Base-by-base conservation (phyloP, 108 stramenopile species). In the Pseudonitzschia pungens region DNA sequence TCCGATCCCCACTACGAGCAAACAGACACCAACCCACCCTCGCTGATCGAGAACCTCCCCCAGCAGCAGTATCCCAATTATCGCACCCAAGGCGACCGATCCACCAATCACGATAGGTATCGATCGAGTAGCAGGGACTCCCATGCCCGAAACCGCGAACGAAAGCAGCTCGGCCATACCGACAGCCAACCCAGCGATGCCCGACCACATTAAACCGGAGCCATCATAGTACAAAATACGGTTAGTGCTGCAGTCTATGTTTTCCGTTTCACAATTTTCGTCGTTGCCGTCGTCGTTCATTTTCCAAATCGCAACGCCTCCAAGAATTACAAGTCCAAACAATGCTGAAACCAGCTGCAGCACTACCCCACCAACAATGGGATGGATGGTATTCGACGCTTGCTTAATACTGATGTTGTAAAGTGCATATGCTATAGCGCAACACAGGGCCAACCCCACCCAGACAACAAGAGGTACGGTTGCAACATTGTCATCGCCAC, bases 401-500 rank as follows among this genome's bases (percentile, higher is more conserved):
- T 89, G 84, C 54, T 89, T 89, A 70, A 89, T 89, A 65, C 83
- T 86, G 32, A 89, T 86, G 63, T 89, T 89, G 81, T 89, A 89
- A 14, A 89, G 71, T 22, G 89, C 89, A 66, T 89, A 89, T 0
- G 83, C 68, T 42, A 81, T 20, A 14, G 89, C 89, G 78, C 89
- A 89, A 21, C 75, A 44, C 11, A 89, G 68, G 43, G 89, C 86
- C 2, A 83, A 83, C 12, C 68, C 51, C 16, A 89, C 80, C 89
- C 89, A 89, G 28, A 73, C 51, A 9, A 26, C 28, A 11, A 31
- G 84, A 60, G 27, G 78, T 51, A 27, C 82, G 48, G n/a, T 62
- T n/a, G 22, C 55, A 27, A 56, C 55, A 14, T 7, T 56, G 55
- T 55, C 54, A 36, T 20, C 52, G 21, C 27, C 70, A 41, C 82